These are phyloP conservation scores for Anastatica hierochuntica DNA, from an alignment of 345 rosid genomes.

Conservation along the genomic window DNA sequence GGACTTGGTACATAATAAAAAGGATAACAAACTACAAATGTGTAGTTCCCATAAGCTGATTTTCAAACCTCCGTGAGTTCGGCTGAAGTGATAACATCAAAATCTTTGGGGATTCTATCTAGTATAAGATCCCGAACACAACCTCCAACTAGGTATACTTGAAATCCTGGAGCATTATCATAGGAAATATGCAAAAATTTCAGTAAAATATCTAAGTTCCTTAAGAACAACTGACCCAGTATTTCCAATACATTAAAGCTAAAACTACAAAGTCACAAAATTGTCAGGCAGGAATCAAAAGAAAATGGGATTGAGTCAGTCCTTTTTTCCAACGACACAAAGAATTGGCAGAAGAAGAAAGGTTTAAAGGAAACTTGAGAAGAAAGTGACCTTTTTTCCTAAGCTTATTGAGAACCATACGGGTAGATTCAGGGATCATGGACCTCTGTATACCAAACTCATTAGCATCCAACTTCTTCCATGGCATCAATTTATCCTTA, in stretches of 20 bases:
- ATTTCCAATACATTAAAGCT: background rate
- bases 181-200: background rate
- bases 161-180: slow-evolving; percentile 36
- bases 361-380: background rate
- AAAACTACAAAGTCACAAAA: background rate
- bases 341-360: no score
- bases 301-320: background rate
- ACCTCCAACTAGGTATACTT: slow-evolving; percentile 66
- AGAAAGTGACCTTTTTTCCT: slow-evolving; percentile 35
- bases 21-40: background rate
- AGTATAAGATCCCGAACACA: slow-evolving; percentile 71
- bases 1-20: background rate
- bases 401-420: slow-evolving; percentile 48
- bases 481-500: slow-evolving; percentile 20
- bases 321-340: background rate
- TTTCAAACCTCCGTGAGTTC: slow-evolving; percentile 45
- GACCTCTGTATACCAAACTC: slow-evolving; percentile 53
- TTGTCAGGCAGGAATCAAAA: background rate
- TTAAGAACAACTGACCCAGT: background rate
- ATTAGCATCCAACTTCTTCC: slow-evolving; percentile 45
- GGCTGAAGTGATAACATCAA: slow-evolving; percentile 60
- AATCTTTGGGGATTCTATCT: slow-evolving; percentile 57
- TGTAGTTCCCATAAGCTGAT: no score
- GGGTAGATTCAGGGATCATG: slow-evolving; percentile 48
- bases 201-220: no score